Base-by-base conservation (phyloP, 306 rosid genomes). In the Carpinus fangiana region DNA sequence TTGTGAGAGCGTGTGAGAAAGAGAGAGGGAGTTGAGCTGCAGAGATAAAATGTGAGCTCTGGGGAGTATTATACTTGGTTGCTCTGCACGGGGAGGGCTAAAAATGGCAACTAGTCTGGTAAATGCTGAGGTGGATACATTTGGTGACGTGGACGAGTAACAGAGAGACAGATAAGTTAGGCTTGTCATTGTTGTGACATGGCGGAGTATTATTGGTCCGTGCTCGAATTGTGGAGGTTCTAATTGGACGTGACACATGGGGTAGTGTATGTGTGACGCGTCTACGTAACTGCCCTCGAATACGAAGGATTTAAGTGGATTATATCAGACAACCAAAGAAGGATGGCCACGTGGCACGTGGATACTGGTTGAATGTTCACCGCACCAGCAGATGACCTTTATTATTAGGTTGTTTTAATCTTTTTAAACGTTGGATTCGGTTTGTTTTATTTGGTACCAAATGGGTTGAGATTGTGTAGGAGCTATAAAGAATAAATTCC, bases 111-210 rank as follows among this genome's bases (percentile, higher is more conserved):
- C 46, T 78, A 41, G 43, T 52, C 59, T 28, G 76, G 74, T 12
- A 20, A 10, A 6, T 0, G 51, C 89, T 53, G 26, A 79, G 68
- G 78, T 88, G 83, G 90, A 41, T 0, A 4, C 0, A 0, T 36
- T 34, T 70, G 77, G 72, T 76, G 70, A 12, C 0, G 0, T 0
- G 41, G 51, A 4, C 87, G 10, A 92, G 53, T 78, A 0, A 0
- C 0, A 0, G 0, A 0, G 0, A 5, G 84, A 51, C 90, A 76
- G 54, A 74, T 89, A 0, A 1, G 0, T 1, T 0, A 0, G 0
- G 0, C 10, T 38, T 79, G 93, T 92, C 97, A 92, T 68, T 65
- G 74, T 36, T 18, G 0, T 59, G 75, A 59, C 46, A 80, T 89
- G 97, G 90, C 85, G 3, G 3, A 0, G 0, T 52, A 3, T 4